Conservation (phyloP, 179 eudicot genomes). For the Spergularia azorica region DNA sequence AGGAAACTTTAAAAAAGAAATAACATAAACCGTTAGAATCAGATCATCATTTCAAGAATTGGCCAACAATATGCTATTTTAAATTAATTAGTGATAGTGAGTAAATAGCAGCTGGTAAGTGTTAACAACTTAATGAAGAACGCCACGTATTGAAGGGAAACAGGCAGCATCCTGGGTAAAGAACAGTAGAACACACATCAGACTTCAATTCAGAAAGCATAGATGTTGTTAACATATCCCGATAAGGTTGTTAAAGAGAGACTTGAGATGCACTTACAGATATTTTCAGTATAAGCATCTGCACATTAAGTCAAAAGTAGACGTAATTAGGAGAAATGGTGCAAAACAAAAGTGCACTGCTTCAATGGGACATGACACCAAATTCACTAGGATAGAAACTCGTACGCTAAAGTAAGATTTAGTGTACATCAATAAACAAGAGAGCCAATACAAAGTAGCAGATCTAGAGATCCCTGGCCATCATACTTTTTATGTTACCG, state of each 20-base stretch:
- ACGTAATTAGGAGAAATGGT: background rate
- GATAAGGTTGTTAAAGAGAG: background rate
- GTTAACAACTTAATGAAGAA: too few relatives aligned
- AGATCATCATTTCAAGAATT: background rate
- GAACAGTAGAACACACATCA: background rate
- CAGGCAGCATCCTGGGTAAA: background rate
- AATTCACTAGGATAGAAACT: background rate
- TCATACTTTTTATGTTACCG: background rate
- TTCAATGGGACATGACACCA: constrained; percentile 2
- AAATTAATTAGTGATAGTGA: too few relatives aligned
- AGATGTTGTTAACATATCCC: constrained; percentile 10
- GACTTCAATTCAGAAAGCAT: background rate
- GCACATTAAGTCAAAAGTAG: constrained; percentile 37
- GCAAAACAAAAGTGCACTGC: constrained; percentile 2
- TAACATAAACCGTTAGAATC: background rate
- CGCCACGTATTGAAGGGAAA: too few relatives aligned
- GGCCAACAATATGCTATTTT: background rate
- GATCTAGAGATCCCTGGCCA: background rate
- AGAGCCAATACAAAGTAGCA: background rate
- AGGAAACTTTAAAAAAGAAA: background rate
- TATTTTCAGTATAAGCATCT: constrained; percentile 65
- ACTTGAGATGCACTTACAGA: constrained; percentile 55
- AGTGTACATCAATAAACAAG: background rate
- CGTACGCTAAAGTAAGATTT: background rate
- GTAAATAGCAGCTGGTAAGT: too few relatives aligned